Evolutionary conservation across 2,329 filamentous ascomycete genomes (phyloP).

Genomic region (Lomentospora prolificans): DNA sequence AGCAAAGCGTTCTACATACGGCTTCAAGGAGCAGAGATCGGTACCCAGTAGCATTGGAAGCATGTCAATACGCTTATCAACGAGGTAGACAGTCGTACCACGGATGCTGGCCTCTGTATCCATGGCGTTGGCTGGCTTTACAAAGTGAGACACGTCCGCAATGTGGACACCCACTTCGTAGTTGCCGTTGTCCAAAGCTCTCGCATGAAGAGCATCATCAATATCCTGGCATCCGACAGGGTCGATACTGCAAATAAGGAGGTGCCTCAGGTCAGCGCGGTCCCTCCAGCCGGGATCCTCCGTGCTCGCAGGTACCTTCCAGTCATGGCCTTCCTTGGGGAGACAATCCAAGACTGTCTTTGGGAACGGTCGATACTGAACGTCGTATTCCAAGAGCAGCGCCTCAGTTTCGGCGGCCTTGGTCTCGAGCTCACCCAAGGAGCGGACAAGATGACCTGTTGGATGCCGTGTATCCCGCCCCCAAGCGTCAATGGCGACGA

Average conservation of each 20-base stretch:
- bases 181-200: slow-evolving; percentile 79
- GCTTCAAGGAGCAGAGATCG: slow-evolving; percentile 91
- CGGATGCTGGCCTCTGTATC: slow-evolving; percentile 88
- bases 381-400: slow-evolving; percentile 86
- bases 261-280: slow-evolving; percentile 70
- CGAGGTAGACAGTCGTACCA: slow-evolving; percentile 92
- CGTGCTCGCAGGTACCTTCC: slow-evolving; percentile 74
- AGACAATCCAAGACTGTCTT: slow-evolving; percentile 92
- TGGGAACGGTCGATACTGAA: slow-evolving; percentile 94
- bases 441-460: slow-evolving; percentile 85
- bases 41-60: slow-evolving; percentile 92
- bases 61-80: slow-evolving; percentile 99
- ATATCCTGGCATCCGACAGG: slow-evolving; percentile 95
- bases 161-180: slow-evolving; percentile 96
- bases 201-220: slow-evolving; percentile 89
- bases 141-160: slow-evolving; percentile 98
- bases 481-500: slow-evolving; percentile 94
- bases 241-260: slow-evolving; percentile 95
- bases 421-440: slow-evolving; percentile 84
- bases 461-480: slow-evolving; percentile 88
- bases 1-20: slow-evolving; percentile 89
- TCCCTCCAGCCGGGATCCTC: slow-evolving; percentile 82
- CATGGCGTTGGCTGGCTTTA: slow-evolving; percentile 95
- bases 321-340: slow-evolving; percentile 82
- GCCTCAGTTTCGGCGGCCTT: slow-evolving; percentile 98